Conservation (phyloP, 2,329 filamentous ascomycete genomes). For the Metarhizium robertsii region DNA sequence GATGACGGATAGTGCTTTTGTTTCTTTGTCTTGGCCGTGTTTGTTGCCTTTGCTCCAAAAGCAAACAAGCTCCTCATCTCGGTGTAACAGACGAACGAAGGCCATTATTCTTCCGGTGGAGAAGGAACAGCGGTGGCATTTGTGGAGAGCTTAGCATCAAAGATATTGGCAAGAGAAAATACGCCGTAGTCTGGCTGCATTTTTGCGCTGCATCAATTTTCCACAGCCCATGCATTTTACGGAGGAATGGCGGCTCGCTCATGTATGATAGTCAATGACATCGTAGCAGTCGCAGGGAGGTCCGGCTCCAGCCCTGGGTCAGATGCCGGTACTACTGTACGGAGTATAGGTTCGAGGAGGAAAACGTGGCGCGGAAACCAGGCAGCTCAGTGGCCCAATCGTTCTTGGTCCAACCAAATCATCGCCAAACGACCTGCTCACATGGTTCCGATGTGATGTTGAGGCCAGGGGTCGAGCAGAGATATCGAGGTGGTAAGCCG, state of each 20-base stretch:
- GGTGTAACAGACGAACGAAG: not conserved
- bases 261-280: too few species aligned
- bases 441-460: not conserved
- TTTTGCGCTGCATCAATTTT: not conserved
- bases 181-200: not conserved
- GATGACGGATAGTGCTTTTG: not conserved
- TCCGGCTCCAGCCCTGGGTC: too few species aligned
- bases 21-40: not conserved
- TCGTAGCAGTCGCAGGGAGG: too few species aligned
- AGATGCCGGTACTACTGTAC: too few species aligned
- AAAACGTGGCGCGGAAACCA: not conserved
- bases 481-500: not conserved
- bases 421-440: not conserved
- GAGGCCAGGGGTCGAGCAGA: not conserved
- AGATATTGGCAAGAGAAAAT: not conserved
- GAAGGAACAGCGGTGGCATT: not conserved
- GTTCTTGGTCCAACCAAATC: not conserved
- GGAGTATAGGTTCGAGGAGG: not conserved
- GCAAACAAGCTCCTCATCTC: not conserved
- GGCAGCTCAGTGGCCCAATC: not conserved
- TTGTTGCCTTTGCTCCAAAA: not conserved
- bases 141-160: not conserved
- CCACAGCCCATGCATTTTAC: not conserved
- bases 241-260: not conserved
- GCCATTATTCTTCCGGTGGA: not conserved